Percentiles rank a stretch among this genome's conserved stretches.
phyloP scores from a whole-genome alignment of 1,284 basidiomycete species.

The Malassezia nana region DNA sequence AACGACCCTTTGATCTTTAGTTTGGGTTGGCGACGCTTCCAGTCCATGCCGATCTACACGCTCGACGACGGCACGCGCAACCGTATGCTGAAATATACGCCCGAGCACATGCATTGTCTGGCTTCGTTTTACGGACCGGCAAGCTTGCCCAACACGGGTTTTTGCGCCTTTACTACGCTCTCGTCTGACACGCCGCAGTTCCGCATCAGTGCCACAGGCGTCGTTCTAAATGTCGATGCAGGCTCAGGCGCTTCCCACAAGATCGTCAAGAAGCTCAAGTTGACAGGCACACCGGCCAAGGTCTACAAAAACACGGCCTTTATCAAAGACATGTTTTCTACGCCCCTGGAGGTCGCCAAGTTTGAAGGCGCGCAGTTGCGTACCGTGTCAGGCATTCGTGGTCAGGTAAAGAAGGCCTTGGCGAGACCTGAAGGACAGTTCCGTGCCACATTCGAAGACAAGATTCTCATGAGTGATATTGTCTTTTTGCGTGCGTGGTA shows the following conservation, averaged over 20 bases:
- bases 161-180: conserved; percentile 91
- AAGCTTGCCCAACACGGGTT: conserved; percentile 62
- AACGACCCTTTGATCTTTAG: conserved; percentile 95
- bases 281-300: conserved; percentile 89
- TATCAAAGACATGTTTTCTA: conserved; percentile 92
- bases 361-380: conserved; percentile 93
- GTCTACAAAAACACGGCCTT: conserved; percentile 99
- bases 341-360: conserved; percentile 86
- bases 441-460: conserved; percentile 95
- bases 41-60: conserved; percentile 86
- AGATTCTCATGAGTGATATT: conserved; percentile 89
- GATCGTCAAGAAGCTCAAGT: conserved; percentile 97
- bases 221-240: conserved; percentile 77
- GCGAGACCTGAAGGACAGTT: conserved; percentile 88
- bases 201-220: conserved; percentile 83
- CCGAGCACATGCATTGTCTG: conserved; percentile 98
- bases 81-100: conserved; percentile 98
- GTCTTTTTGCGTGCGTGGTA: conserved; percentile 96
- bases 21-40: conserved; percentile 91
- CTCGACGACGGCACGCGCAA: conserved; percentile 75
- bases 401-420: conserved; percentile 91
- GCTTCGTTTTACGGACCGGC: conserved; percentile 63
- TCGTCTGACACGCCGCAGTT: conserved; percentile 62
- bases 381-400: conserved; percentile 89
- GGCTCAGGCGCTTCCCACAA: conserved; percentile 56